Conservation (phyloP, 1,284 basidiomycete genomes). For the Sanghuangporus sanghuang region DNA sequence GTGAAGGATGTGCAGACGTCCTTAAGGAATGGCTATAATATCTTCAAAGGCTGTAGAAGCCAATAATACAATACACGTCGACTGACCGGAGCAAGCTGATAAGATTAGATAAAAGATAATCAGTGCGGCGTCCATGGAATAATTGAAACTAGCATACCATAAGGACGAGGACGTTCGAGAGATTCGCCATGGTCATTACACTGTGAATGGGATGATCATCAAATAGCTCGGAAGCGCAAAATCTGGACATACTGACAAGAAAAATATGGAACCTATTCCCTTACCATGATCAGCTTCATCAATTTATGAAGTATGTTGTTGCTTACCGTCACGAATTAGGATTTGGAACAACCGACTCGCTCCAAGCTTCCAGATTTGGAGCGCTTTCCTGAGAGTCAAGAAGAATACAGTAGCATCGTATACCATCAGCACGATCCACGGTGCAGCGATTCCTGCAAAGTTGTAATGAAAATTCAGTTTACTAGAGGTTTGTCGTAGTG, state of each 20-base stretch:
- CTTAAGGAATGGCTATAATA: conserved; percentile 3
- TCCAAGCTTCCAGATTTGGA: conserved; percentile 2
- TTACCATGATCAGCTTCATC: neutral
- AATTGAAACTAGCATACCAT: neutral
- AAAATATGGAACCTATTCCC: conserved; percentile 1
- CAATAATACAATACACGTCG: no score
- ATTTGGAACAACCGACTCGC: neutral
- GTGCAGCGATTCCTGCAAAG: neutral
- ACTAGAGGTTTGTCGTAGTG: neutral
- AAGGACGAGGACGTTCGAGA: conserved; percentile 6
- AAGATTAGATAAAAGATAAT: neutral
- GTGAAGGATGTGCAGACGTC: conserved; percentile 5
- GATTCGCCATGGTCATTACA: conserved; percentile 7
- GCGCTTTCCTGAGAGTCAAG: conserved; percentile 8
- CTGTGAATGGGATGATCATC: neutral
- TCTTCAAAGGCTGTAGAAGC: no score
- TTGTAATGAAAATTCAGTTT: no score
- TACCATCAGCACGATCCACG: neutral
- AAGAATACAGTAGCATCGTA: neutral
- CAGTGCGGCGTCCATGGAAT: neutral
- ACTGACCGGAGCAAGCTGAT: neutral
- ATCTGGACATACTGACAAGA: neutral
- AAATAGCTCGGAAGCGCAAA: neutral
- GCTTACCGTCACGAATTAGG: conserved; percentile 7
- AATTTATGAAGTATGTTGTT: neutral